These are phyloP conservation scores for Punica granatum DNA, from an alignment of 345 rosid species.

Conservation along the genomic window DNA sequence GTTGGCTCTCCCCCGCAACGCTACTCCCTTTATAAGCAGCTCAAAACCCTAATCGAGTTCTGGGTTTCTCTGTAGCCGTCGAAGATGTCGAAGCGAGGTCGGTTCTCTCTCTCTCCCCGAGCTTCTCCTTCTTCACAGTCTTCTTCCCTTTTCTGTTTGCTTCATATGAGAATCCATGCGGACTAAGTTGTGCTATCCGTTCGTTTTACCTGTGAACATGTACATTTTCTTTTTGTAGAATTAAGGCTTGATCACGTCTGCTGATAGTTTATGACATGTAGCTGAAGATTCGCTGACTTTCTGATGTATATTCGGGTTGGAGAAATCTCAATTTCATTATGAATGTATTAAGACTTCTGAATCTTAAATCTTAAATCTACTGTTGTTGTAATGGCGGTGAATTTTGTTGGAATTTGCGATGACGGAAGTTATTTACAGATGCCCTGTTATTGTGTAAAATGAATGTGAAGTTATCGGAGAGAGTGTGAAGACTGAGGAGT, in stretches of 20 bases:
- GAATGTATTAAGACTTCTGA: neutral
- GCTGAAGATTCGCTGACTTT: neutral
- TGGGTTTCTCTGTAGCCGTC: neutral
- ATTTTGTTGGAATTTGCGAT: too few species aligned
- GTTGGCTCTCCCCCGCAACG: neutral
- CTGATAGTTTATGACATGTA: neutral
- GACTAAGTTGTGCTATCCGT: too few species aligned
- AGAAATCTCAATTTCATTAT: neutral
- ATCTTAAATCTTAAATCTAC: neutral
- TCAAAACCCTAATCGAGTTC: neutral
- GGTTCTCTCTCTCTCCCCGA: neutral
- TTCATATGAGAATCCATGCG: too few species aligned
- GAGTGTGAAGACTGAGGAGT: neutral
- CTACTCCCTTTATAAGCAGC: neutral
- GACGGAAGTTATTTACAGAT: neutral
- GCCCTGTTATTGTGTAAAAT: neutral
- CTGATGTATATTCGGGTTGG: neutral
- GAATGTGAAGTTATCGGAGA: neutral
- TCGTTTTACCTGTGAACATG: too few species aligned
- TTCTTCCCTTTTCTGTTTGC: neutral
- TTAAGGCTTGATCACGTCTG: neutral
- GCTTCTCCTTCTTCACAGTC: neutral
- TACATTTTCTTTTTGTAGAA: neutral
- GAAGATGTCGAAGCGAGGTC: slow-evolving; percentile 23
- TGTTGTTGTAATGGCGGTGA: too few species aligned